phyloP scores from a whole-genome alignment of 2,329 filamentous ascomycete genomes.

The Plenodomus lindquistii region DNA sequence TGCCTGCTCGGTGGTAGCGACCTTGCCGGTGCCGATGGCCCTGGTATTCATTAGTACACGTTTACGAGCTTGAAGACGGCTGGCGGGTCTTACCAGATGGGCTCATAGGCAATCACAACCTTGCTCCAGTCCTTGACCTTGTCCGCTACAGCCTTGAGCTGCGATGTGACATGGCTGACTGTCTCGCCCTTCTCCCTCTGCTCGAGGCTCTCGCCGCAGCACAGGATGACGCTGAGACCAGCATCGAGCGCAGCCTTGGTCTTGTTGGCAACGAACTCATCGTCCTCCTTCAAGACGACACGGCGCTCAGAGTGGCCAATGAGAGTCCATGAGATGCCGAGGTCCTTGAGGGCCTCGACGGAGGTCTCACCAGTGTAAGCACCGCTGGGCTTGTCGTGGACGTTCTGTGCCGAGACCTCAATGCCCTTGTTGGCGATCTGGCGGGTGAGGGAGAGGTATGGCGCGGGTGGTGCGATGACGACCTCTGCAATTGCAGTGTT shows the following conservation, averaged over 20 bases:
- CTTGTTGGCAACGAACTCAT: slow-evolving; percentile 85
- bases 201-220: slow-evolving; percentile 94
- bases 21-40: slow-evolving; percentile 77
- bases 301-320: slow-evolving; percentile 95
- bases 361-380: slow-evolving; percentile 98
- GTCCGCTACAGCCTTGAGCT: slow-evolving; percentile 82
- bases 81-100: slow-evolving; percentile 74
- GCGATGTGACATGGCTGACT: slow-evolving; percentile 79
- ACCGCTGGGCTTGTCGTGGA: slow-evolving; percentile 95
- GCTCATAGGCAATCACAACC: slow-evolving; percentile 97
- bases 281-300: slow-evolving; percentile 83
- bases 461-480: slow-evolving; percentile 85
- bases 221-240: slow-evolving; percentile 90
- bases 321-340: slow-evolving; percentile 85
- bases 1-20: slow-evolving; percentile 49
- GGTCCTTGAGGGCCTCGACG: slow-evolving; percentile 87
- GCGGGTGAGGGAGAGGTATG: slow-evolving; percentile 88
- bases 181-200: slow-evolving; percentile 86
- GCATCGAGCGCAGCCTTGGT: slow-evolving; percentile 89
- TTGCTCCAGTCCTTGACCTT: slow-evolving; percentile 86
- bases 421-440: slow-evolving; percentile 75
- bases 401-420: slow-evolving; percentile 92
- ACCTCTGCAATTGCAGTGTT: slow-evolving; percentile 67
- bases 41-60: slow-evolving; percentile 39
- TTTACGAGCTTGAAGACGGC: neutral